Percentiles rank a stretch among this genome's conserved stretches.
Evolutionary conservation across 345 rosid genomes (phyloP).

Genomic region (Microcos paniculata): DNA sequence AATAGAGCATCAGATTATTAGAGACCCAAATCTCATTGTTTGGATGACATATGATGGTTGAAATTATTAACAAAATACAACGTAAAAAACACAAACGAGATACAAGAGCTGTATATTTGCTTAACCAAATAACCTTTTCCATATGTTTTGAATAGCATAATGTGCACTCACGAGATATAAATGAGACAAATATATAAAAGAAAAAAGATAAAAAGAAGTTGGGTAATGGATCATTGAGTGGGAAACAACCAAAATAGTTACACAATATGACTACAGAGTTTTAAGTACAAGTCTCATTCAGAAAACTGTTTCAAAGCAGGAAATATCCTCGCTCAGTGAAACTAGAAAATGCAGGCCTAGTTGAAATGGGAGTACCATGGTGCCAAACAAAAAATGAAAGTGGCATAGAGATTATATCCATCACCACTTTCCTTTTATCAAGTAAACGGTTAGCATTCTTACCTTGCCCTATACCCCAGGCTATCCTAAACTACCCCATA

Average conservation of each 20-base stretch:
- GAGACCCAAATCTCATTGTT: not conserved
- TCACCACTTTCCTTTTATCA: not conserved
- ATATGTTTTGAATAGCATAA: not conserved
- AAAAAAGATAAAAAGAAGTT: not conserved
- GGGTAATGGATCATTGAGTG: not conserved
- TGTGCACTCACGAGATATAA: not conserved
- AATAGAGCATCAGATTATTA: not conserved
- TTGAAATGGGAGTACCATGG: not conserved
- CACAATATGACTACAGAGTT: not conserved
- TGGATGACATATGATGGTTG: not conserved
- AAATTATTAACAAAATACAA: not conserved
- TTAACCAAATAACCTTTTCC: not conserved
- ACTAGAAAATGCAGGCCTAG: not conserved
- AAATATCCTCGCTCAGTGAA: not conserved
- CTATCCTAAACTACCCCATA: constrained; percentile 15
- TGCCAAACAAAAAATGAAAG: constrained; percentile 4
- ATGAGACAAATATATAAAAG: not conserved
- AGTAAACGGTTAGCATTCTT: not conserved
- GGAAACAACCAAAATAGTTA: too few relatives aligned
- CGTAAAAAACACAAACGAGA: not conserved
- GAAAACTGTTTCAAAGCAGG: not conserved
- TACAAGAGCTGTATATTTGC: not conserved
- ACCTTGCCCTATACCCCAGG: constrained; percentile 6
- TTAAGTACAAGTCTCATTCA: not conserved
- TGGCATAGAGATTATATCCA: not conserved